Evolutionary conservation across 192 early-diverging fungal species (phyloP), one percentile per base, ranked within the genome.

Genomic region (Rhizophlyctis rosea): DNA sequence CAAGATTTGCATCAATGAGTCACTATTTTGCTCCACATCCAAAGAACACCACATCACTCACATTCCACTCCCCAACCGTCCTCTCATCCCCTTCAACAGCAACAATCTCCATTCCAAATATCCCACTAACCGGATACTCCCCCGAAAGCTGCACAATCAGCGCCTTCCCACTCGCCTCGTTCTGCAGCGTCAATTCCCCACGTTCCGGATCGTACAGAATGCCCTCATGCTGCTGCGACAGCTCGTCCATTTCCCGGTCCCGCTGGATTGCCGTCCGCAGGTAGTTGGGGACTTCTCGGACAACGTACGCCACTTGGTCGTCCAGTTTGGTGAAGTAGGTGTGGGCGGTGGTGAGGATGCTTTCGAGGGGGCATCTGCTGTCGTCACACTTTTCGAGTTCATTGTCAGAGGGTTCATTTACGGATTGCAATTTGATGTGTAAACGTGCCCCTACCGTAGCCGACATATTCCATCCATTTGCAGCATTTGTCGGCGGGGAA

Each of bases 401-500:
- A 9, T 47, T 47, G 9, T 9, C 39, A 47, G 9, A 47, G 18
- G 18, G 9, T n/a, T 47, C 39, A 47, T 47, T 47, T 13, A 47
- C 9, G 39, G 39, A 13, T n/a, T 13, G 39, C 39, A 47, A n/a
- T n/a, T n/a, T n/a, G 39, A 28, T 11, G 9, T 13, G 34, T n/a
- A 57, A n/a, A 1, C 7, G 33, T 9, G 16, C 39, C 33, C 54
- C 47, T 59, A 69, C 68, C 68, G 56, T 62, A n/a, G 61, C 68
- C 34, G 18, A 32, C 39, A 62, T 4, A 35, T 23, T 25, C 57
- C 50, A 63, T 28, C 68, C 68, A 50, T 54, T 69, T 25, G 36
- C 29, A n/a, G 54, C 34, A 24, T 18, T 47, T 4, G 11, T 18
- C 16, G 57, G 48, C 32, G 34, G 16, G 21, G 23, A 31, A 34